phyloP scores from a whole-genome alignment of 2,329 filamentous ascomycete genomes.

The Chaetomium globosum region DNA sequence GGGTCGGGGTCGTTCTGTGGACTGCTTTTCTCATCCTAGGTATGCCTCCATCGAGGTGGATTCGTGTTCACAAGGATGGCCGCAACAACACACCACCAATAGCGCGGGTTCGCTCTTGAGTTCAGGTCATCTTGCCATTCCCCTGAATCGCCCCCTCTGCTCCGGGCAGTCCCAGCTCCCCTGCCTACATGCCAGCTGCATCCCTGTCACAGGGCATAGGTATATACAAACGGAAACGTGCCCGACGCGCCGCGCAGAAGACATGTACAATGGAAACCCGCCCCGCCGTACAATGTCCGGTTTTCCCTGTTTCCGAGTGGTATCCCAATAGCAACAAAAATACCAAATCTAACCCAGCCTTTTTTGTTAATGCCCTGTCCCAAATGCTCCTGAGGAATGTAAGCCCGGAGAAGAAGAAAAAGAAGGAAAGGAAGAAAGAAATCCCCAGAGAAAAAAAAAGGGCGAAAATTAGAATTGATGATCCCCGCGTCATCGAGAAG shows the following conservation, averaged over 20 bases:
- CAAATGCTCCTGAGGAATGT: conserved; percentile 12
- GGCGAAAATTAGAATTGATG: not conserved
- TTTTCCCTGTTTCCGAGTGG: conserved; percentile 20
- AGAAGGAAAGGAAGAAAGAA: not conserved
- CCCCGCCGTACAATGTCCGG: not conserved
- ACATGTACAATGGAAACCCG: conserved; percentile 20
- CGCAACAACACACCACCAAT: not conserved
- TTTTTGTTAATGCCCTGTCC: conserved; percentile 20
- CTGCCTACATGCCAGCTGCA: conserved; percentile 2
- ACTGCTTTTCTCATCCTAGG: not conserved
- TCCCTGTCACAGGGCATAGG: not conserved
- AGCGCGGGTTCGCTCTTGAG: not conserved
- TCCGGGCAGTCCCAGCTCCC: conserved; percentile 32
- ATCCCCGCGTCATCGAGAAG: conserved; percentile 1
- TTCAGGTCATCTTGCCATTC: not conserved
- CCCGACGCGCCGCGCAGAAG: conserved; percentile 23
- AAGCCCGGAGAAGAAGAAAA: not conserved
- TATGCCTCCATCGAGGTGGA: not conserved
- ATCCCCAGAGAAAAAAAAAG: not conserved
- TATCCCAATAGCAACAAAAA: conserved; percentile 14
- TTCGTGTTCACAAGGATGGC: not conserved
- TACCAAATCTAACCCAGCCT: conserved; percentile 6
- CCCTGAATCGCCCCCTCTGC: conserved; percentile 24
- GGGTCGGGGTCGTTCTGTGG: not conserved
- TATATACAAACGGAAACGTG: conserved; percentile 28